Evolutionary conservation across 1,139 yeast species (phyloP).

Genomic region (Blastobotrys ciferrii): DNA sequence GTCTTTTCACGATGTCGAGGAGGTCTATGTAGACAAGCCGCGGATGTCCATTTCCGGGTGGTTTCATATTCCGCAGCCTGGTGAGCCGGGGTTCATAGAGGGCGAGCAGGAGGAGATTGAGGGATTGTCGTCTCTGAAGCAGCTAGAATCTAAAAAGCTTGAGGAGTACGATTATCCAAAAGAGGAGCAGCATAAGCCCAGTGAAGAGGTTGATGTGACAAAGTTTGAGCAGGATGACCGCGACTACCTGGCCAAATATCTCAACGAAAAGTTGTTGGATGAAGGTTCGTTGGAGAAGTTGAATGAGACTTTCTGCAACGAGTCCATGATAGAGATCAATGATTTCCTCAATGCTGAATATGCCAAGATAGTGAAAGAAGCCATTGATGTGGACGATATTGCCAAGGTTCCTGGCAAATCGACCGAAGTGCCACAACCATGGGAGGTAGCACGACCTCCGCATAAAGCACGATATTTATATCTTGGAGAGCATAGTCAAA

Average conservation of each 20-base stretch:
- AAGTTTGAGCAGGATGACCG: conserved; percentile 19
- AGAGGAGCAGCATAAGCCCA: conserved; percentile 20
- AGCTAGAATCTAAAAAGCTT: conserved; percentile 70
- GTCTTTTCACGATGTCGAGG: conserved; percentile 97
- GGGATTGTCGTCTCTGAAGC: conserved; percentile 75
- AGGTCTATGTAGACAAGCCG: conserved; percentile 85
- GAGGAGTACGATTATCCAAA: conserved; percentile 84
- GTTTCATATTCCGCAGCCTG: conserved; percentile 96
- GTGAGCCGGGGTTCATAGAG: conserved; percentile 74
- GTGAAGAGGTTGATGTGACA: conserved; percentile 19
- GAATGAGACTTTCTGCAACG: conserved; percentile 54
- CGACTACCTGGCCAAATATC: conserved; percentile 39
- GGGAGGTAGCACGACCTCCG: conserved; percentile 93
- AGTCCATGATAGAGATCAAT: conserved; percentile 66
- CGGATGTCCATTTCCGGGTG: conserved; percentile 94
- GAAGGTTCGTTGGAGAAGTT: conserved; percentile 44
- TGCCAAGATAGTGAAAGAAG: conserved; percentile 47
- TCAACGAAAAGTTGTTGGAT: conserved; percentile 57
- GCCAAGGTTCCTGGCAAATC: conserved; percentile 61
- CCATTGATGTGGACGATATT: conserved; percentile 43
- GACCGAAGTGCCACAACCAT: conserved; percentile 61
- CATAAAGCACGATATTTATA: conserved; percentile 88
- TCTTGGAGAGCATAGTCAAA: conserved; percentile 45
- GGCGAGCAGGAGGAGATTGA: conserved; percentile 80
- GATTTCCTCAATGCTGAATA: conserved; percentile 60